Percentiles rank a stretch among this genome's conserved stretches.
These are phyloP conservation scores for Bolboschoenoplectus hybrid DNA, from an alignment of 202 grass and related monocot species.

Conservation along the genomic window DNA sequence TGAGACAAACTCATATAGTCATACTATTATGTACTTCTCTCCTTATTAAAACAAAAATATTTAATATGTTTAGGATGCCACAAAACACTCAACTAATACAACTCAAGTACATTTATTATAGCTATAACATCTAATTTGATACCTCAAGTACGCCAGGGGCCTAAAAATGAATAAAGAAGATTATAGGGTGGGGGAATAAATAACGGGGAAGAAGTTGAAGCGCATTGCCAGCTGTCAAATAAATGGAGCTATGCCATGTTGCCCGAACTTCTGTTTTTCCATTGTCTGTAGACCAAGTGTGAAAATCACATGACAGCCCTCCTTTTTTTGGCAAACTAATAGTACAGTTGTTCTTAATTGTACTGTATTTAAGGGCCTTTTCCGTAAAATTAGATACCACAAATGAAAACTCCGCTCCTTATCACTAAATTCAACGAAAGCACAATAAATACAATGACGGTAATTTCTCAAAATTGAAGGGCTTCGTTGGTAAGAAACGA, in stretches of 20 bases:
- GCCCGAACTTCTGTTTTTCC: not conserved
- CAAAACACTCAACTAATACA: not conserved
- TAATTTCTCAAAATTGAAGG: conserved; percentile 13
- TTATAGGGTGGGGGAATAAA: not conserved
- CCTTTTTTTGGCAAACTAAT: not conserved
- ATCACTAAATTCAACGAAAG: not conserved
- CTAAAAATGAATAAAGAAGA: not conserved
- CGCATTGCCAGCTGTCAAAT: conserved; percentile 25
- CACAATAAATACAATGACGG: not conserved
- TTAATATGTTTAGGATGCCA: not conserved
- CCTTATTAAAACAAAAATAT: not conserved
- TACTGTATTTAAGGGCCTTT: not conserved
- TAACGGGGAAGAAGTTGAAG: not conserved
- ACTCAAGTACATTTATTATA: not conserved
- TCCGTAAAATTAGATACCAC: not conserved
- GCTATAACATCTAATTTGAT: not conserved
- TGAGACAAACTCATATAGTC: too few relatives aligned
- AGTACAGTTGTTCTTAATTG: not conserved
- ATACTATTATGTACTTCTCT: too few relatives aligned
- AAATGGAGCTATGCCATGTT: not conserved
- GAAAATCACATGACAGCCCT: not conserved
- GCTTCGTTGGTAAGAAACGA: not conserved
- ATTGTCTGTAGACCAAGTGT: not conserved
- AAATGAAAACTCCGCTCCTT: not conserved
- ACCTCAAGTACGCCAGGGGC: not conserved